A percentile compares a stretch with the other conserved stretches of the same genome.
Conservation (phyloP, 352 stramenopile species). For the Halophytophthora batemanensis region DNA sequence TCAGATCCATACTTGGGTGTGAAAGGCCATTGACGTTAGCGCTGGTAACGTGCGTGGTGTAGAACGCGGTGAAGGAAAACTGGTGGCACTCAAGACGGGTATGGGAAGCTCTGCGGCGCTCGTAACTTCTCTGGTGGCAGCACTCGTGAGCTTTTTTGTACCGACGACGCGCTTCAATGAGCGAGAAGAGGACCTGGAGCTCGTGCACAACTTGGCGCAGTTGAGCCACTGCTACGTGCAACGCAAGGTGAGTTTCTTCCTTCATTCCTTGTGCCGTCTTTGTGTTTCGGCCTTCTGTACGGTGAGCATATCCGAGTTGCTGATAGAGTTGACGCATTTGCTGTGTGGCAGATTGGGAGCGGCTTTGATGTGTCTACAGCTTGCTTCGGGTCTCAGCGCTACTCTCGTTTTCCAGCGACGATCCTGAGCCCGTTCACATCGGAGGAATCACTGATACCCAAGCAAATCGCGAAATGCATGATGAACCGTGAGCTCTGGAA, state of each 20-base stretch:
- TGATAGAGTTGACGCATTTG: neutral
- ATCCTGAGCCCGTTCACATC: conserved; percentile 53
- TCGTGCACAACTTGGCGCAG: conserved; percentile 95
- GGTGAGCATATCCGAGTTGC: neutral
- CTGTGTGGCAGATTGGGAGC: conserved; percentile 85
- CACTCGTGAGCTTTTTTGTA: conserved; percentile 86
- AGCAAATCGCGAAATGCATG: conserved; percentile 55
- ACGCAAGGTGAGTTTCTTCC: conserved; percentile 76
- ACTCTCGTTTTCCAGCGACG: conserved; percentile 83
- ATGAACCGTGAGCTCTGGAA: conserved; percentile 39
- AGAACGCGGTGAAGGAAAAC: conserved; percentile 35
- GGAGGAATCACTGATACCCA: conserved; percentile 44
- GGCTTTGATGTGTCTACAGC: conserved; percentile 96
- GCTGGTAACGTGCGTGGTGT: neutral
- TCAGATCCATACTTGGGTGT: neutral
- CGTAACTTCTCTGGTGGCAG: conserved; percentile 92
- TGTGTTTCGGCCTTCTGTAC: neutral
- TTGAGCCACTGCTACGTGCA: conserved; percentile 95
- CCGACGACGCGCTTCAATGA: conserved; percentile 23
- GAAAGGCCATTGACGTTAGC: conserved; percentile 1
- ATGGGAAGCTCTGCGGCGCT: conserved; percentile 95
- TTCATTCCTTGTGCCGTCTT: neutral
- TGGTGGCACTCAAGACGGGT: conserved; percentile 92
- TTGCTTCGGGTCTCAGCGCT: conserved; percentile 93
- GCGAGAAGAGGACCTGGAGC: conserved; percentile 20